Evolutionary conservation across 179 eudicot species (phyloP), one percentile per base, ranked within the genome.

Genomic region (Carnegiea gigantea): DNA sequence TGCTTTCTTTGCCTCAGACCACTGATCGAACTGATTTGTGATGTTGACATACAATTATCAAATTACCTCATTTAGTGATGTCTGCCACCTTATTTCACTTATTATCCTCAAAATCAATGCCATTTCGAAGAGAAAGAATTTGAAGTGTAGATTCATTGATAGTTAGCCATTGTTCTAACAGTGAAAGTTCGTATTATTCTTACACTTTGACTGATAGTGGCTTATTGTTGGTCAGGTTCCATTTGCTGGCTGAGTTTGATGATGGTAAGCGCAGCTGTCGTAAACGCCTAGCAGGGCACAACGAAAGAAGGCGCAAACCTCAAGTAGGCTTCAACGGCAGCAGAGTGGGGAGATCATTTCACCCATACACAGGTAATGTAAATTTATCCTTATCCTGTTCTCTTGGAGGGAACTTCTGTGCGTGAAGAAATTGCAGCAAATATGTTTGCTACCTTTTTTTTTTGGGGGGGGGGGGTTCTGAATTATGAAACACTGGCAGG

Each of bases 211-310:
- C 43, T 14, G 26, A 60, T 49, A 36, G 84, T 85, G 43, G 74
- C 60, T 81, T 89, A 23, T 84, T 78, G 67, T 76, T 78, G 74
- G 85, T 46, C 90, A 95, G 98, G 92, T 95, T 93, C 78, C 98
- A 93, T 83, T 79, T 90, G 84, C 84, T 95, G 87, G 88, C 86
- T 76, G 93, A 93, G 81, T 93, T 95, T 81, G 98, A 95, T 85
- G 98, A 91, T 85, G 97, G 88, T 36, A 95, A 95, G 82, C 92
- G 98, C 75, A 95, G 98, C 83, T 95, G 98, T 82, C 93, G 97
- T 75, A 93, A 90, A 82, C 93, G 98, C 68, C 93, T 95, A 76
- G 96, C 97, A 43, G 92, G 93, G 54, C 98, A 95, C 81, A 95
- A 95, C 75, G 90, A 92, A 80, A 92, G 99, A 48, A 84, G 99